A percentile compares a stretch with the other conserved stretches of the same genome.
Conservation (phyloP, 371 early-diverging fungal species). For the Enterospora canceri region DNA sequence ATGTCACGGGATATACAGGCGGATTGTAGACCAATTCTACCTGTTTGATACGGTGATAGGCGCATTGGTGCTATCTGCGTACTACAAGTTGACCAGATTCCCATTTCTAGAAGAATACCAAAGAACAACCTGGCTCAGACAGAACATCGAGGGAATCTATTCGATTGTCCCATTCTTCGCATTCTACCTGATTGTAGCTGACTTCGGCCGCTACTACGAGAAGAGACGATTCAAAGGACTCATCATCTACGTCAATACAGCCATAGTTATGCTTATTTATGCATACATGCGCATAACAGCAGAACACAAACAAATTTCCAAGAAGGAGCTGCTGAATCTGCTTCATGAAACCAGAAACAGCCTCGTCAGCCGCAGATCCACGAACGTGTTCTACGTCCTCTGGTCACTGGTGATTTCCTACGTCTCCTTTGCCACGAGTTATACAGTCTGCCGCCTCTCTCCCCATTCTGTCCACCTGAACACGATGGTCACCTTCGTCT, state of each 20-base stretch:
- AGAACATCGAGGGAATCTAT: slow-evolving; percentile 51
- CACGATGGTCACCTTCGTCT: not conserved
- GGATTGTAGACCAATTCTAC: slow-evolving; percentile 2
- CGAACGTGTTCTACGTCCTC: not conserved
- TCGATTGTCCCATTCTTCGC: slow-evolving; percentile 40
- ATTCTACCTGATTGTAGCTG: slow-evolving; percentile 41
- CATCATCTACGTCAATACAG: slow-evolving; percentile 4
- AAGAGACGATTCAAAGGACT: slow-evolving; percentile 4
- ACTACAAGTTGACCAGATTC: slow-evolving; percentile 11
- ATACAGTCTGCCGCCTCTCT: not conserved
- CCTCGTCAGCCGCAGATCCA: not conserved
- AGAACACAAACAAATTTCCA: slow-evolving; percentile 8
- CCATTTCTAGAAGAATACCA: slow-evolving; percentile 5
- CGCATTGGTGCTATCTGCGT: not conserved
- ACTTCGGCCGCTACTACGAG: slow-evolving; percentile 20
- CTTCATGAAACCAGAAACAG: not conserved
- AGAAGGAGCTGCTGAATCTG: not conserved
- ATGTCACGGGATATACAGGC: slow-evolving; percentile 14
- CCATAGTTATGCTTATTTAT: slow-evolving; percentile 7
- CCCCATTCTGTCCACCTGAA: not conserved
- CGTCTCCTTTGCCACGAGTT: not conserved
- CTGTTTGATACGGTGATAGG: slow-evolving; percentile 1
- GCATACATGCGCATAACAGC: slow-evolving; percentile 9
- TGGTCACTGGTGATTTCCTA: not conserved
- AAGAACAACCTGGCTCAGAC: slow-evolving; percentile 27